phyloP scores from a whole-genome alignment of 441 rosid species.

The Aquilaria agallochum region DNA sequence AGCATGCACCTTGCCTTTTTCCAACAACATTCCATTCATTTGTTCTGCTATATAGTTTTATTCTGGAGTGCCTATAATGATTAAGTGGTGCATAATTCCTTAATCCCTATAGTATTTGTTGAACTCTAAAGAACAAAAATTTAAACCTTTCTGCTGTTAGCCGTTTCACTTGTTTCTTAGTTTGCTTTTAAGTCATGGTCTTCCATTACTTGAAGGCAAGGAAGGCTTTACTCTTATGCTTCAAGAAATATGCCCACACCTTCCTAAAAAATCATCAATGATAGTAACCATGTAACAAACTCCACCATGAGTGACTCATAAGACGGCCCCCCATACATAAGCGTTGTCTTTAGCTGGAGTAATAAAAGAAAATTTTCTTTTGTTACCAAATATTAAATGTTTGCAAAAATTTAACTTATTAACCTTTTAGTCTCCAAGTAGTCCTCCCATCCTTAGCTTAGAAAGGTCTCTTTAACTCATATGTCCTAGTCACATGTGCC shows the following conservation, averaged over 20 bases:
- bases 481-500: neutral
- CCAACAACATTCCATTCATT: neutral
- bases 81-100: neutral
- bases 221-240: neutral
- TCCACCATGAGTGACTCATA: neutral
- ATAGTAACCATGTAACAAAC: neutral
- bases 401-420: too few species aligned
- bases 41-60: neutral
- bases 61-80: neutral
- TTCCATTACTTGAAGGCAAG: neutral
- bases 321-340: neutral
- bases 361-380: too few species aligned
- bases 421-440: neutral
- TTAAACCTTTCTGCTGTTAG: neutral
- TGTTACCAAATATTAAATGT: neutral
- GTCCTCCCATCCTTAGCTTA: neutral
- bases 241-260: neutral
- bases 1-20: too few species aligned
- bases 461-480: neutral
- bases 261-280: neutral
- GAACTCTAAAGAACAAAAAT: neutral
- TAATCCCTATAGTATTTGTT: neutral
- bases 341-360: neutral
- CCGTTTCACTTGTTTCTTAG: neutral
- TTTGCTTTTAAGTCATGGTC: neutral